These are phyloP conservation scores for Plasmodium reichenowi DNA, from an alignment of 169 alveolate species.

Conservation along the genomic window DNA sequence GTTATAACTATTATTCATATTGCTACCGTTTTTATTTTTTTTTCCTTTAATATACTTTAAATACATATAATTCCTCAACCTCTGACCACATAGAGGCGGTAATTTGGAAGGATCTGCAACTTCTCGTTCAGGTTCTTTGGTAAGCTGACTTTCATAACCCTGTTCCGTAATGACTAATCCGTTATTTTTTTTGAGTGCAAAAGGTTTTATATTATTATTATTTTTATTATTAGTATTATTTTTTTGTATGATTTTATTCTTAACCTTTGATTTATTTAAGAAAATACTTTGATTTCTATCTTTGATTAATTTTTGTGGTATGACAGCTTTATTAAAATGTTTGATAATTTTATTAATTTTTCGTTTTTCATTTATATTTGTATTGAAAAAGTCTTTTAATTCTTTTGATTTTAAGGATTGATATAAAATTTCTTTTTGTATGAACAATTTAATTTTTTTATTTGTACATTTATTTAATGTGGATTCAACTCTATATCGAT, in stretches of 20 bases:
- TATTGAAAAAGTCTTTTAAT: conserved; percentile 52
- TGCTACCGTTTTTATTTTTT: neutral
- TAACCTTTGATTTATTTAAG: conserved; percentile 6
- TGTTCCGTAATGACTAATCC: conserved; percentile 38
- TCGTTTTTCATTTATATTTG: conserved; percentile 31
- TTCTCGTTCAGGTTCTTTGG: conserved; percentile 50
- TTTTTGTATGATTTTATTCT: neutral
- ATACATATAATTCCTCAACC: conserved; percentile 33
- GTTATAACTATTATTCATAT: neutral
- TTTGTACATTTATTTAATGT: conserved; percentile 40
- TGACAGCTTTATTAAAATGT: conserved; percentile 15
- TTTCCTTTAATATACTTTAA: conserved; percentile 29
- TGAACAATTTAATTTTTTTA: conserved; percentile 27
- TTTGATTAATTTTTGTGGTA: conserved; percentile 57
- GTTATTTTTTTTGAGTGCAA: conserved; percentile 5
- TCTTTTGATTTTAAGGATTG: conserved; percentile 53
- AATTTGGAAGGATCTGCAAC: conserved; percentile 71
- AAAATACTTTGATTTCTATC: conserved; percentile 42
- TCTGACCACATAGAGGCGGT: conserved; percentile 45
- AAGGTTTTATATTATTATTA: neutral
- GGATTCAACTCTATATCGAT: conserved; percentile 72
- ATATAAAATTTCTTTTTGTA: conserved; percentile 59
- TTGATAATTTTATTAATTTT: conserved; percentile 42
- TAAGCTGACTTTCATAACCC: conserved; percentile 54
- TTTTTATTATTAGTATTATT: neutral